These are phyloP conservation scores for Tothia fuscella DNA, from an alignment of 2,329 filamentous ascomycete genomes.

Conservation along the genomic window DNA sequence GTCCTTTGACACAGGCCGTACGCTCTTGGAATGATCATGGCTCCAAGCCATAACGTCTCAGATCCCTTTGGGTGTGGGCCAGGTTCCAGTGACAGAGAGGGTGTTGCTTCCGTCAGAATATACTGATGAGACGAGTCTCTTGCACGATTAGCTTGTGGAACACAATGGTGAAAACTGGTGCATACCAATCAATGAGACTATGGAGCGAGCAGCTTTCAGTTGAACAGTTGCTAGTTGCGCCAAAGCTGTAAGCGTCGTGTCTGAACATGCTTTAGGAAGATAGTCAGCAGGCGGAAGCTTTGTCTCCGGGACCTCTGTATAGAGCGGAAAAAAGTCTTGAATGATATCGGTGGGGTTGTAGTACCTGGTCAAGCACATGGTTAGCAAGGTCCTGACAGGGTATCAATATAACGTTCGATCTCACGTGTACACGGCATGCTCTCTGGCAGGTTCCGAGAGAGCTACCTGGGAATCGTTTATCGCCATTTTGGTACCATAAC, in stretches of 20 bases:
- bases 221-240: slow-evolving; percentile 27
- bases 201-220: slow-evolving; percentile 23
- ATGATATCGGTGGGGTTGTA: too few relatives aligned
- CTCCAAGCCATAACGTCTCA: slow-evolving; percentile 8
- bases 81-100: slow-evolving; percentile 9
- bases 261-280: slow-evolving; percentile 17
- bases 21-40: slow-evolving; percentile 15
- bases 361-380: too few relatives aligned
- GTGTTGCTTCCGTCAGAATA: slow-evolving; percentile 25
- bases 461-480: too few relatives aligned
- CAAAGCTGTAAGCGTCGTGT: slow-evolving; percentile 25
- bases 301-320: too few relatives aligned
- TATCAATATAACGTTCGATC: too few relatives aligned
- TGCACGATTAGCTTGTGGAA: too few relatives aligned
- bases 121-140: slow-evolving; percentile 21
- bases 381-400: too few relatives aligned
- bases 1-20: slow-evolving; percentile 22
- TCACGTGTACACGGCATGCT: too few relatives aligned
- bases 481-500: too few relatives aligned
- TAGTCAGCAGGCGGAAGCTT: slow-evolving; percentile 13
- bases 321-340: too few relatives aligned
- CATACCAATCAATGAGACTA: slow-evolving; percentile 29
- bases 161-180: too few relatives aligned
- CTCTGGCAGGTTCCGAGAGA: too few relatives aligned
- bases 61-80: slow-evolving; percentile 12